Evolutionary conservation across 805 yeast genomes (phyloP).

Genomic region (Yarrowia sp.): DNA sequence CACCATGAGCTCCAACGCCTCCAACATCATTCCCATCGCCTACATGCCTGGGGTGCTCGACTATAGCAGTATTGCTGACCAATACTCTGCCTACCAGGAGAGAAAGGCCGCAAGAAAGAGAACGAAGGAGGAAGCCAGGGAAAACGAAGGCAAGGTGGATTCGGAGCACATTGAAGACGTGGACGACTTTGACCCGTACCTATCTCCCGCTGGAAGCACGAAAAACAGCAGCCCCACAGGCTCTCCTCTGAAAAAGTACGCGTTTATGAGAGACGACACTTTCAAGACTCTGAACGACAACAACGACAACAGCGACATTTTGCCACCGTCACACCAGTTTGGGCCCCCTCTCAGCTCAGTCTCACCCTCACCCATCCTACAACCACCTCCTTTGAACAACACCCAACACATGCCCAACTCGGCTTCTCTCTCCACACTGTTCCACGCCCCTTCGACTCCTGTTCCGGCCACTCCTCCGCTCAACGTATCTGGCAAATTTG

Average conservation of each 20-base stretch:
- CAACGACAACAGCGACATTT: too few relatives aligned
- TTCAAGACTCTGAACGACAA: too few relatives aligned
- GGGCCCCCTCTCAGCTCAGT: not conserved
- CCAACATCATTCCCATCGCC: constrained; percentile 88
- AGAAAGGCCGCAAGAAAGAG: constrained; percentile 1
- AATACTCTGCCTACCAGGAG: constrained; percentile 12
- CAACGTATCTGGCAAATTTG: constrained; percentile 15
- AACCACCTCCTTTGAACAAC: constrained; percentile 7
- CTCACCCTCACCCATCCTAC: not conserved
- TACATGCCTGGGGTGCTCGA: constrained; percentile 84
- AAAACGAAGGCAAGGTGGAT: not conserved
- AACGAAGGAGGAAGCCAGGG: not conserved
- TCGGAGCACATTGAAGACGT: constrained; percentile 1
- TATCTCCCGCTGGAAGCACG: not conserved
- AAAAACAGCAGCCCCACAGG: not conserved
- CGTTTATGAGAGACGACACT: not conserved
- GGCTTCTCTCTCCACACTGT: constrained; percentile 5
- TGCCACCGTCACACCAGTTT: not conserved
- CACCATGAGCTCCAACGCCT: constrained; percentile 63
- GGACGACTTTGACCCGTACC: not conserved
- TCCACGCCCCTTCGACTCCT: not conserved
- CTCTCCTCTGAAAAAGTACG: not conserved
- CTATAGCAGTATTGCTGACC: constrained; percentile 9
- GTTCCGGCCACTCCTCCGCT: constrained; percentile 2
- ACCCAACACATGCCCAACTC: constrained; percentile 5